Base-by-base conservation (phyloP, 345 rosid species). In the Passiflora organensis region DNA sequence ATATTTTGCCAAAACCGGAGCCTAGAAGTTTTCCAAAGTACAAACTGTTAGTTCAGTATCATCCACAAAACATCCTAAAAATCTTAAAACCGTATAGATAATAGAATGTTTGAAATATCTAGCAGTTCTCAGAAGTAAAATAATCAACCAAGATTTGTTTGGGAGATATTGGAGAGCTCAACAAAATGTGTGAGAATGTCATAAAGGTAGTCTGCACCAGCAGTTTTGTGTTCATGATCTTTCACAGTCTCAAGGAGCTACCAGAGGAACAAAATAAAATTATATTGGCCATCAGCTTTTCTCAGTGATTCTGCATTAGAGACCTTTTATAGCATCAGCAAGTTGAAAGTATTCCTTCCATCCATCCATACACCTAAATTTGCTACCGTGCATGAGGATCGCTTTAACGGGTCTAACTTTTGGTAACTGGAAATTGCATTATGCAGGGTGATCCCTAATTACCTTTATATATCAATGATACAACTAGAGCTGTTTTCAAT, bases 1-100 rank as follows among this genome's bases (percentile, higher is more conserved):
- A 72, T 89, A 89, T 72, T 84, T 81, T 34, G 74, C 71, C 60
- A 93, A 70, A 76, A 93, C 63, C 1, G 91, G 84, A 13, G 96
- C 99, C 96, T 89, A 79, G 60, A 76, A 74, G 50, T 43, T 43
- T 25, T 46, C n/a, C 22, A 52, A 62, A 28, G 34, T 28, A 3
- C 34, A 28, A 56, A 53, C n/a, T 14, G 60, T 47, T 51, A 53
- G 56, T 25, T 39, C 1, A 38, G 55, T 51, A 34, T 57, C 46
- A 64, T 60, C 28, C 48, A 17, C 22, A 15, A n/a, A 5, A 36
- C 42, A 21, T 46, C 50, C 18, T 32, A 24, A 19, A 17, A 22
- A 51, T 37, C 20, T 15, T 42, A 34, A 23, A 41, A 38, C 37
- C 22, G 22, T 32, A 1, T 23, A n/a, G 12, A n/a, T n/a, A 5